phyloP scores from a whole-genome alignment of 2,329 filamentous ascomycete genomes.

The Pyricularia sp. region DNA sequence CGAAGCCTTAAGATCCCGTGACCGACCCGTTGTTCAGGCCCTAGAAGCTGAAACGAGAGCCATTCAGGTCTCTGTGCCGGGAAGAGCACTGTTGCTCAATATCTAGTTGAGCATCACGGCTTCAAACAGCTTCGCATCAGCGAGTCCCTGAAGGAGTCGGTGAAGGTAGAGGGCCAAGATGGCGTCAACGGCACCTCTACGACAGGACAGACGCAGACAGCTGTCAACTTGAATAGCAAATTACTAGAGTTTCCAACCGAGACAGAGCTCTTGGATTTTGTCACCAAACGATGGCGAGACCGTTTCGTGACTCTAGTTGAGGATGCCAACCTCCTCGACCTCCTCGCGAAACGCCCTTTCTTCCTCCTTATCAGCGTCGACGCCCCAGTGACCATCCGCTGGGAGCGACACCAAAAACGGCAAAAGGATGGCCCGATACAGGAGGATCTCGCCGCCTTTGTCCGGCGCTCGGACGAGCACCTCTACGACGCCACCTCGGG shows the following conservation, averaged over 20 bases:
- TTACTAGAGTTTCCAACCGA: slow-evolving; percentile 45
- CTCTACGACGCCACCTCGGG: slow-evolving; percentile 56
- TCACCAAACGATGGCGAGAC: slow-evolving; percentile 71
- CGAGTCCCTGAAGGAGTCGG: slow-evolving; percentile 7
- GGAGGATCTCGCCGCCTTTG: slow-evolving; percentile 38
- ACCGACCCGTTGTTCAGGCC: neutral
- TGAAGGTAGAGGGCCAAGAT: neutral
- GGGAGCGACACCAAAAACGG: slow-evolving; percentile 41
- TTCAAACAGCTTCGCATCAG: slow-evolving; percentile 62
- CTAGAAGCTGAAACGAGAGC: slow-evolving; percentile 7
- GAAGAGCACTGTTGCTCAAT: slow-evolving; percentile 79
- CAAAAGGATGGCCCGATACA: neutral
- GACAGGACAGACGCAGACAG: neutral
- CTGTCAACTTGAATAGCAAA: neutral
- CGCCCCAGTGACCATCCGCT: slow-evolving; percentile 73
- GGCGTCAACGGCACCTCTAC: neutral
- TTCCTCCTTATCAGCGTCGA: slow-evolving; percentile 89
- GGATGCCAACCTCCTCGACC: slow-evolving; percentile 59
- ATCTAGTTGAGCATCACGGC: slow-evolving; percentile 70
- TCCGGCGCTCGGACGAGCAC: slow-evolving; percentile 52
- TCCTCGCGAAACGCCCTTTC: slow-evolving; percentile 69
- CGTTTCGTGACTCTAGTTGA: slow-evolving; percentile 79
- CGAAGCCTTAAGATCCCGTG: neutral
- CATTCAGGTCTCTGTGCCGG: slow-evolving; percentile 75
- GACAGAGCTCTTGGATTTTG: slow-evolving; percentile 60